Conservation (phyloP, 306 rosid genomes). For the Pachyrhizus erosus region DNA sequence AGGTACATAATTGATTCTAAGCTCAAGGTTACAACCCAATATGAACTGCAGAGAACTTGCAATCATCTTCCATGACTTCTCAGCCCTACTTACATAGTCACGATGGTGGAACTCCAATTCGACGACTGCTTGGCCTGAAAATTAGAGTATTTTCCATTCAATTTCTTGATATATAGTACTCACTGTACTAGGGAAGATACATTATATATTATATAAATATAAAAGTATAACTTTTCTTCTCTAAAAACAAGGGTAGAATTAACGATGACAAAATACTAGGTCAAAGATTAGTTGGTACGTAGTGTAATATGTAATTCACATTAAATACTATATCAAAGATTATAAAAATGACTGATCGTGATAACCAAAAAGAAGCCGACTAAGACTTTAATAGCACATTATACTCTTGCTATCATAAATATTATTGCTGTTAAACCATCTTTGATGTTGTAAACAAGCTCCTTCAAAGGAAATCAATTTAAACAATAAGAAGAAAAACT, state of each 20-base stretch:
- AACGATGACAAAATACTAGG: background rate
- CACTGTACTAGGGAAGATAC: background rate
- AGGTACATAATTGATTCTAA: constrained; percentile 69
- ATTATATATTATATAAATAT: background rate
- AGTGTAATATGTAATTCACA: constrained; percentile 7
- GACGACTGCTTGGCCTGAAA: constrained; percentile 76
- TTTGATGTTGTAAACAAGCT: background rate
- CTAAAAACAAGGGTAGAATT: background rate
- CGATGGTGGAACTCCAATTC: constrained; percentile 78
- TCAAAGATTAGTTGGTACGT: background rate
- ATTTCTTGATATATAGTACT: constrained; percentile 8
- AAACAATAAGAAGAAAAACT: background rate
- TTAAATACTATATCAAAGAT: background rate
- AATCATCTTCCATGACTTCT: constrained; percentile 85
- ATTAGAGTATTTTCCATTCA: constrained; percentile 6
- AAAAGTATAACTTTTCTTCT: background rate
- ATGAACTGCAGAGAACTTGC: constrained; percentile 71
- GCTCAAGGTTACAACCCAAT: constrained; percentile 77
- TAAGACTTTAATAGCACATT: background rate
- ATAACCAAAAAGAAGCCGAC: background rate
- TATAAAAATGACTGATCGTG: background rate
- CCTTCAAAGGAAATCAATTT: constrained; percentile 8
- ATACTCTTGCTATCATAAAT: background rate
- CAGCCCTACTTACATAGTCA: constrained; percentile 62
- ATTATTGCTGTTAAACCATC: background rate